Base-by-base conservation (phyloP, 352 stramenopile species). In the Blastocystis sp. region DNA sequence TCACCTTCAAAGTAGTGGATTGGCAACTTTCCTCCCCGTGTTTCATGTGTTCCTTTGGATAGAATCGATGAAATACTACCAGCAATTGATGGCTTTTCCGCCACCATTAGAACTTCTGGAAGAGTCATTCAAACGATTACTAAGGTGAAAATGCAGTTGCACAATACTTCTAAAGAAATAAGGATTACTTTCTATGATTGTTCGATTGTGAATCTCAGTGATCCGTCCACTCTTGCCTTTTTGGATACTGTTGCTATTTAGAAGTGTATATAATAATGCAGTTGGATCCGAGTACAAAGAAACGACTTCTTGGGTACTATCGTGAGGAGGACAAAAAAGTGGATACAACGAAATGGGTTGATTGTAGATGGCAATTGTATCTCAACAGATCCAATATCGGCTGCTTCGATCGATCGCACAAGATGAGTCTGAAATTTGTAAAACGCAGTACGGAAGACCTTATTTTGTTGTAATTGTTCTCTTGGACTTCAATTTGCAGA, bases 21-120 rank as follows among this genome's bases (percentile, higher is more conserved):
- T 1, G 91, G 91, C 11, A 91, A 87, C 66, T 91, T 91, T 52
- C 91, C 88, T 43, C 56, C 59, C 39, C 81, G 77, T 14, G 88
- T 75, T 4, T 89, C 21, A 59, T 90, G 87, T 16, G 54, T 35
- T 37, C 59, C n/a, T 29, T 63, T 78, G 1, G 81, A 88, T 12
- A 93, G 86, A 46, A 90, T 90, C 49, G 90, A 86, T 24, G 91
- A 89, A 37, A 93, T 91, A 51, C 90, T 87, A 42, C 91, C 91
- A 19, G 90, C 90, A 43, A 93, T 93, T 29, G 90, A 92, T 43
- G 91, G 91, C 87, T 93, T 93, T 88, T 93, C 91, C 37, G 91
- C 90, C 32, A 93, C 91, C 91, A 93, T 93, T 12, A 93, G 81
- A 39, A 93, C 90, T 52, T 65, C 71, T 65, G 71, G 71, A 83